Base-by-base conservation (phyloP, 2,329 filamentous ascomycete species). In the Pyrenophora tritici-repentis region DNA sequence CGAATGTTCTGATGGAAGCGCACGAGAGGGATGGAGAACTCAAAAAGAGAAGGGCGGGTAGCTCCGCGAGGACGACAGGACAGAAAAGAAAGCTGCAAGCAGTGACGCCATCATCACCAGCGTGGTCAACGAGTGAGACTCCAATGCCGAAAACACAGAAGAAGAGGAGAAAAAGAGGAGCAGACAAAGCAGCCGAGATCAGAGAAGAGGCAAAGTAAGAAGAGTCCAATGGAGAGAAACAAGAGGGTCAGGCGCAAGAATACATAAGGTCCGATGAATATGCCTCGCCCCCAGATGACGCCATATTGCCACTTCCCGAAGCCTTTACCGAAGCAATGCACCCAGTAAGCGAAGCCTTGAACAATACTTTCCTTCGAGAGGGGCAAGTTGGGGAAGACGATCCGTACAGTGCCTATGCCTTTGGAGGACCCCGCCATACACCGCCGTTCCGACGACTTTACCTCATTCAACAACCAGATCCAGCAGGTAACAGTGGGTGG, bases 381-480 rank as follows among this genome's bases (percentile, higher is more conserved):
- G 36, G 47, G 24, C 33, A 37, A 9, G 36, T 36, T 34, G 47
- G 47, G 16, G 45, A 58, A 39, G 16, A 40, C 22, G 42, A 58
- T 35, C 20, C 53, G 41, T 46, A 40, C 41, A 46, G 49, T 6
- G 45, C 52, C 13, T 63, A 60, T 37, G 56, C 62, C 17, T 67
- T 67, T 32, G 47, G 41, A 7, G 61, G 62, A 7, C 63, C 61
- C 6, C 60, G 65, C 4, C 26, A 35, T 4, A 24, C 16, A 1
- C 41, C 58, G 4, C 64, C 61, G 9, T 68, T 56, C 44, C 64
- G 63, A 16, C 22, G 40, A 16, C 60, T 66, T 1, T 39, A 58
- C 16, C 47, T 47, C 14, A 49, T 66, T 29, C 20, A 31, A 2
- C 44, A 42, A 5, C 61, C 57, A 20, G 16, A 57, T 17, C 31